These are phyloP conservation scores for Fusarium redolens DNA, from an alignment of 2,329 filamentous ascomycete genomes.

Conservation along the genomic window DNA sequence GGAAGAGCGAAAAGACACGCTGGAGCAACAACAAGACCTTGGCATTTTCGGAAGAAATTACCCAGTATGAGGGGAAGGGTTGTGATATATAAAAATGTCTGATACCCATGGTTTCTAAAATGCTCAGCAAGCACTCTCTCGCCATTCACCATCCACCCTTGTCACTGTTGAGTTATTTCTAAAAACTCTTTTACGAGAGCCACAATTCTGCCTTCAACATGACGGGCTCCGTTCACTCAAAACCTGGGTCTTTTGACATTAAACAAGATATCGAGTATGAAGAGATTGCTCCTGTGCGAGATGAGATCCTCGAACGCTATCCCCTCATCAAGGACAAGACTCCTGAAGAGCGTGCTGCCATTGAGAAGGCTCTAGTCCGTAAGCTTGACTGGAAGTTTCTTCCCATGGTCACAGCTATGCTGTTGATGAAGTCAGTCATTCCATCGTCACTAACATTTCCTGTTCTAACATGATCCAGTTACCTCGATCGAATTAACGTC, in stretches of 20 bases:
- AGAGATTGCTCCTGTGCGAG: constrained; percentile 5
- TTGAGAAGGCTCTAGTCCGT: constrained; percentile 41
- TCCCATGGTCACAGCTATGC: constrained; percentile 45
- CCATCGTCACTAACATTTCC: rapidly evolving
- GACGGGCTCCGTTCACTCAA: constrained; percentile 12
- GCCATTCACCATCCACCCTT: neutral
- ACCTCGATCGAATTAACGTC: constrained; percentile 63
- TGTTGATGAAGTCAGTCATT: constrained; percentile 44
- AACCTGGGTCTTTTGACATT: constrained; percentile 4
- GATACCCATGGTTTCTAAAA: neutral
- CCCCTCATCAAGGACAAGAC: constrained; percentile 17
- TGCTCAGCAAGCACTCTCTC: neutral
- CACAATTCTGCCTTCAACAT: neutral
- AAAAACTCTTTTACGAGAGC: neutral
- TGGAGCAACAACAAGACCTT: neutral
- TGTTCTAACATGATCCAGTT: constrained; percentile 48
- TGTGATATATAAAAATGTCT: neutral
- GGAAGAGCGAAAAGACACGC: neutral
- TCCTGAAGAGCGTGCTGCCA: constrained; percentile 23
- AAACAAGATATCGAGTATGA: constrained; percentile 24
- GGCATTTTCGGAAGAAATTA: neutral
- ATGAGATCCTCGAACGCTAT: constrained; percentile 21
- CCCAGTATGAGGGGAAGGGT: rapidly evolving
- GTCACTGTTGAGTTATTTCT: neutral
- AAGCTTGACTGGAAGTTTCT: constrained; percentile 47